Evolutionary conservation across 345 rosid species (phyloP).

Genomic region (Citrus hindsii): DNA sequence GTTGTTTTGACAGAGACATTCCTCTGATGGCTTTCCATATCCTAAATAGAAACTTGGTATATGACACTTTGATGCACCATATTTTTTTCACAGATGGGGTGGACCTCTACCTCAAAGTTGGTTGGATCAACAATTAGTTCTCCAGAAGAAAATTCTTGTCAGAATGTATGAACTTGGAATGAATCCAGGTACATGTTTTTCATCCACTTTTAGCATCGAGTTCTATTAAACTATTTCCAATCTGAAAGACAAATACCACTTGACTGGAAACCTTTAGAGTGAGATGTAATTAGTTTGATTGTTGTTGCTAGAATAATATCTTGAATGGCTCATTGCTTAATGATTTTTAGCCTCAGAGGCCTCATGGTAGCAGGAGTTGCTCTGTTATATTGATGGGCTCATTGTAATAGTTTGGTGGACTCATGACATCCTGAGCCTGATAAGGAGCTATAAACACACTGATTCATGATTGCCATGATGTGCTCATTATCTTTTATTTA

Average conservation of each 20-base stretch:
- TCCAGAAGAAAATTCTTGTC: constrained; percentile 59
- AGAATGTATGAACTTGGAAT: constrained; percentile 74
- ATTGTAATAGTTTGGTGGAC: too few species aligned
- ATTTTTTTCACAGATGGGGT: constrained; percentile 52
- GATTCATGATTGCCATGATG: too few species aligned
- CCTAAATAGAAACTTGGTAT: background rate
- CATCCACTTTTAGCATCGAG: constrained; percentile 1
- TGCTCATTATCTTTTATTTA: too few species aligned
- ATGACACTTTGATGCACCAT: background rate
- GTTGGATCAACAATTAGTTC: constrained; percentile 49
- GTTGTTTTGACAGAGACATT: background rate
- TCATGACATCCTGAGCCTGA: too few species aligned
- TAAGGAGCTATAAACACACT: too few species aligned
- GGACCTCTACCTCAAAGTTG: constrained; percentile 74
- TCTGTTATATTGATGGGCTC: background rate
- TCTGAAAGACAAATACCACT: background rate
- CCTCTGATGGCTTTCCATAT: constrained; percentile 7
- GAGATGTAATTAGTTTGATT: background rate
- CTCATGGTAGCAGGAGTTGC: background rate
- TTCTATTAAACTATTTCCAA: background rate
- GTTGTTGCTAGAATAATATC: background rate
- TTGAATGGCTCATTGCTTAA: background rate
- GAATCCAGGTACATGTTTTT: constrained; percentile 52
- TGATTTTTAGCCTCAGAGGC: background rate
- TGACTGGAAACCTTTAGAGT: background rate